Evolutionary conservation across 177 flowering plant genomes (phyloP).

Genomic region (Telopea speciosissima): DNA sequence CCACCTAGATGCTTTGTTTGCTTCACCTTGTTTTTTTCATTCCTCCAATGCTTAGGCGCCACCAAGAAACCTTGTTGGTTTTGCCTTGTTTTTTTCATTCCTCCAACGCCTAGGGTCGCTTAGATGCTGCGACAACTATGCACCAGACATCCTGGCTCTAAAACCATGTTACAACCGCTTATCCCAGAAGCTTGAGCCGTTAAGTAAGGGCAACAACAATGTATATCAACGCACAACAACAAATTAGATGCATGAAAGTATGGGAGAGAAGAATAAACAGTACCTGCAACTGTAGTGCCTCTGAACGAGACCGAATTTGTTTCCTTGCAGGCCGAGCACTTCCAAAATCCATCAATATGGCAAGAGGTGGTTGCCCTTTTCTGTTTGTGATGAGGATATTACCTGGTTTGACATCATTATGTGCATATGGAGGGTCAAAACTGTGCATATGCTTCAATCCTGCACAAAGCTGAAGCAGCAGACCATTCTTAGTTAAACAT

Average conservation of each 20-base stretch:
- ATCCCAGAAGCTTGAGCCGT: no score
- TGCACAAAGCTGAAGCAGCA: slow-evolving; percentile 76
- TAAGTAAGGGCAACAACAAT: no score
- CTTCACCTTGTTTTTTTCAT: no score
- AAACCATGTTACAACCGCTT: no score
- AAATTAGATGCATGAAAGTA: not conserved
- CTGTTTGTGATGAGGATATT: slow-evolving; percentile 78
- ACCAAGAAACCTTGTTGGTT: no score
- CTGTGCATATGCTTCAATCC: slow-evolving; percentile 92
- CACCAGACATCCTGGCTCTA: no score
- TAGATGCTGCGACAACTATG: no score
- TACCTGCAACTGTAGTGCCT: slow-evolving; percentile 91
- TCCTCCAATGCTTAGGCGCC: no score
- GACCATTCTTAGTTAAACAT: slow-evolving; percentile 2
- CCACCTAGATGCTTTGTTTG: no score
- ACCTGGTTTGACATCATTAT: slow-evolving; percentile 96
- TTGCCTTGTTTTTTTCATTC: no score
- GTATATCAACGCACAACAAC: no score
- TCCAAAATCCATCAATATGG: slow-evolving; percentile 94
- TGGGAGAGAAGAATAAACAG: slow-evolving; percentile 4
- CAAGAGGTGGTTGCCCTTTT: slow-evolving; percentile 80
- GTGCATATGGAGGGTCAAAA: slow-evolving; percentile 92
- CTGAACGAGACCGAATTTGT: slow-evolving; percentile 75
- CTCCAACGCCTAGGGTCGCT: no score
- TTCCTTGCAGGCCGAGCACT: slow-evolving; percentile 86